Base-by-base conservation (phyloP, 495 filamentous ascomycete species). In the Hypomontagnella submonticulosa region DNA sequence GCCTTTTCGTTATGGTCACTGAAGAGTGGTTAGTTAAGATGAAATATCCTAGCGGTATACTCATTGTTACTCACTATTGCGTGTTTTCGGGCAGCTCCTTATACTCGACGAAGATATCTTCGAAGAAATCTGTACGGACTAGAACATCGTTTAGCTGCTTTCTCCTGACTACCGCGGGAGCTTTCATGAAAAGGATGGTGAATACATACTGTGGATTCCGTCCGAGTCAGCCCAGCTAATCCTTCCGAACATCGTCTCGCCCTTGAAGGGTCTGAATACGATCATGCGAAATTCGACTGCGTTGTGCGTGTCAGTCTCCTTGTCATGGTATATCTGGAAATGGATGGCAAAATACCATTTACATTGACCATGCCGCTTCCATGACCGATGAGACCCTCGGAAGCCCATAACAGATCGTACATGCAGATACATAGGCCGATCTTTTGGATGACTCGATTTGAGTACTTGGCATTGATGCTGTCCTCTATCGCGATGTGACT, bases 231-330 rank as follows among this genome's bases (percentile, higher is more conserved):
- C 85, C 47, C 85, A 85, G 37, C 83, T 85, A 64, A 97, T 97
- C 60, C 85, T 88, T 3, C 91, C 95, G 7, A 89, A 78, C 61
- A 98, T 79, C 46, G 96, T 91, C 73, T 99, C 96, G 16, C 90
- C 89, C 73, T 96, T 92, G 79, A 96, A 97, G 0, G 95, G 95
- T 23, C 95, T 86, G 75, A 98, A 98, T 7, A 97, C 91, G n/a
- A 97, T 81, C 67, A 98, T 77, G 18, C 91, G 88, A 75, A 97
- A 99, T 73, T 94, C 90, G 20, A 97, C 94, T 96, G 58, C 44
- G 11, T 6, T 16, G 11, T 12, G 20, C 60, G 16, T n/a, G 49
- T 15, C 16, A 2, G 19, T 5, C 12, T 38, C n/a, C n/a, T n/a
- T n/a, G n/a, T n/a, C n/a, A n/a, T n/a, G n/a, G n/a, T n/a, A n/a